Base-by-base conservation (phyloP, 768 basidiomycete species). In the Galerina sulciceps region DNA sequence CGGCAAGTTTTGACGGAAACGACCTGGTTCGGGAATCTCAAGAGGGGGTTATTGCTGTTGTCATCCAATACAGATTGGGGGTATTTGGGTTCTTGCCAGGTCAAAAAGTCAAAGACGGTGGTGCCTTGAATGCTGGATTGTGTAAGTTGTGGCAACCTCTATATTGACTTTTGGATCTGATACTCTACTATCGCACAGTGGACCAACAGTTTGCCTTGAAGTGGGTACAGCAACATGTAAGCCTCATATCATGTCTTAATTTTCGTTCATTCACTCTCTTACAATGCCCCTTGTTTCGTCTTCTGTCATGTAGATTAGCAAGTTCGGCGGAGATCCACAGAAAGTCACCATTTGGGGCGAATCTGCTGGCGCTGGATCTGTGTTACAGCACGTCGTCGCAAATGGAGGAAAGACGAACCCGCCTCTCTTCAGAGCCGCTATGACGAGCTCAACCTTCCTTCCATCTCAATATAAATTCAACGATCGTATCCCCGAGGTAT, bases 81-180 rank as follows among this genome's bases (percentile, higher is more conserved):
- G 54, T 79, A 2, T 79, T 77, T 59, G 81, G 81, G 6, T 84
- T 83, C 65, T 65, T 84, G 34, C 56, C 82, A 18, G 81, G 82
- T 0, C 57, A 66, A 36, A 63, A 73, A 31, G 75, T 83, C 6
- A 77, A 83, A 52, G 63, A 71, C 8, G 69, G 69, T 9, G 83
- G 83, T 6, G 75, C 60, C 2, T 62, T 82, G 47, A 85, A 84
- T 49, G 81, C 79, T 10, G 83, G 82, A 23, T 62, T 85, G 43
- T 68, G 83, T 83, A 61, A 51, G 80, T 44, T 43, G 3, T 22
- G 2, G 1, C 40, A 4, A 31, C 23, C 6, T 36, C 1, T 26
- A 4, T 10, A 40, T n/a, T 20, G 3, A 31, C 17, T 6, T 18
- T 37, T 15, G 10, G 8, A 13, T 17, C 23, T 15, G 6, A 53